phyloP scores from a whole-genome alignment of 2,329 filamentous ascomycete genomes.

The Colletotrichum noveboracense region DNA sequence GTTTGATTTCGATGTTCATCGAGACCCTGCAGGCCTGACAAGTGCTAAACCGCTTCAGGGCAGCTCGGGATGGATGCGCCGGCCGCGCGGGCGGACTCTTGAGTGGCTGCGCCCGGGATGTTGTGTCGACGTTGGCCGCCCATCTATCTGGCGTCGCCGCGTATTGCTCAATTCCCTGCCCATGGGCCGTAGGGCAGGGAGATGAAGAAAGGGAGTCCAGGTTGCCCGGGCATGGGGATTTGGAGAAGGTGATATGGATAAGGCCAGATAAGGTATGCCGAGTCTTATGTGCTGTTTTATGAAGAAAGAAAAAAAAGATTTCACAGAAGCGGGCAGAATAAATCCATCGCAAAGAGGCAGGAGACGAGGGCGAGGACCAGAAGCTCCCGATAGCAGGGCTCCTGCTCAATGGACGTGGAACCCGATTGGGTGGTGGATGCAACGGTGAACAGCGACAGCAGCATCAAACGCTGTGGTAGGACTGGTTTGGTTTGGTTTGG shows the following conservation, averaged over 20 bases:
- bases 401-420: neutral
- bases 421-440: neutral
- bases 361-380: neutral
- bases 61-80: conserved; percentile 14
- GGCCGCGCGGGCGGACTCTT: conserved; percentile 13
- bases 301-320: neutral
- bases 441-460: neutral
- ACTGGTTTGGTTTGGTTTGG: neutral
- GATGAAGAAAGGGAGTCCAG: neutral
- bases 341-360: neutral
- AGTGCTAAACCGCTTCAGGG: conserved; percentile 12
- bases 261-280: neutral
- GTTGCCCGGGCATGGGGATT: neutral
- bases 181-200: neutral
- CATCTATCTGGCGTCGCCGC: neutral
- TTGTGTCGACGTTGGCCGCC: neutral
- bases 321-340: neutral
- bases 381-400: neutral
- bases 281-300: neutral
- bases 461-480: neutral
- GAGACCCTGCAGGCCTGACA: conserved; percentile 12
- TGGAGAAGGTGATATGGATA: neutral
- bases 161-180: neutral
- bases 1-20: conserved; percentile 22
- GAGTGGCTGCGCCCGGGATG: neutral